A percentile compares a stretch with the other conserved stretches of the same genome.
These are phyloP conservation scores for Cercospora sp. DNA, from an alignment of 2,329 filamentous ascomycete genomes.

Conservation along the genomic window DNA sequence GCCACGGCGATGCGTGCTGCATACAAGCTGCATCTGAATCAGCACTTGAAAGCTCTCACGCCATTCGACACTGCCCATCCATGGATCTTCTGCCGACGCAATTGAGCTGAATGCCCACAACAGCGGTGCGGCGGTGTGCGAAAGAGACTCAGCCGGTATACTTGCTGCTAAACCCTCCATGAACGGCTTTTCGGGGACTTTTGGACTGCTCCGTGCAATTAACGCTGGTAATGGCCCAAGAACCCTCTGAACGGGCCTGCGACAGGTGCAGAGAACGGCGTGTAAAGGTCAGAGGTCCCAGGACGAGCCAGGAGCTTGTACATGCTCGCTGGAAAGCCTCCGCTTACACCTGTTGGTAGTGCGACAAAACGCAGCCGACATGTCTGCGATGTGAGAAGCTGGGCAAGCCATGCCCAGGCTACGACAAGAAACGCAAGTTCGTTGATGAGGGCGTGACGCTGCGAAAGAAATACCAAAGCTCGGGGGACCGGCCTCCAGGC, in stretches of 20 bases:
- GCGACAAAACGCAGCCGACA: constrained; percentile 37
- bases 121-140: not conserved
- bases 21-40: constrained; percentile 5
- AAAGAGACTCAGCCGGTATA: not conserved
- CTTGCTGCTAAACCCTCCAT: not conserved
- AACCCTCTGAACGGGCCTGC: constrained; percentile 37
- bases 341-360: constrained; percentile 24
- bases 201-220: constrained; percentile 3
- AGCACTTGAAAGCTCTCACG: constrained; percentile 6
- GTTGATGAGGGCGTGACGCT: constrained; percentile 39
- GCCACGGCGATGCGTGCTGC: not conserved
- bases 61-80: constrained; percentile 14
- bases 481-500: constrained; percentile 17
- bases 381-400: constrained; percentile 40
- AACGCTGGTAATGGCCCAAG: constrained; percentile 30
- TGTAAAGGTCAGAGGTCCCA: constrained; percentile 34
- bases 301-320: not conserved
- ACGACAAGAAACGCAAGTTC: constrained; percentile 42
- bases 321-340: not conserved
- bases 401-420: constrained; percentile 40
- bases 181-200: constrained; percentile 1
- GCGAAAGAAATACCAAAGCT: constrained; percentile 36
- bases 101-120: not conserved
- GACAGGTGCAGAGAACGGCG: constrained; percentile 39
- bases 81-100: not conserved